Base-by-base conservation (phyloP, 257 asterid species). In the Ehretia macrophylla region DNA sequence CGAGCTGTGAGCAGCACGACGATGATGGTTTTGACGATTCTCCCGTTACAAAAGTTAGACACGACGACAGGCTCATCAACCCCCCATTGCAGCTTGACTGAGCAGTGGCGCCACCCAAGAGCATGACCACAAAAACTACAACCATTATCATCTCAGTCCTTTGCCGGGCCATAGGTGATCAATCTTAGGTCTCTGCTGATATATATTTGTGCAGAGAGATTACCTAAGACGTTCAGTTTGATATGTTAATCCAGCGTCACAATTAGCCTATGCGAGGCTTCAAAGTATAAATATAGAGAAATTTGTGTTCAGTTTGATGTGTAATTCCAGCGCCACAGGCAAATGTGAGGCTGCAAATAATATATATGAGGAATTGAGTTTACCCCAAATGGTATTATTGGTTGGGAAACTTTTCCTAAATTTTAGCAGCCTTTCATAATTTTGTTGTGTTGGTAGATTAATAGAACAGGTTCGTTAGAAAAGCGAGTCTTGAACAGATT, bases 1-100 rank as follows among this genome's bases (percentile, higher is more conserved):
- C 62, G 8, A 85, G 83, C 71, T 77, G 83, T 11, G 77, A 59
- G 73, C 95, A 86, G 60, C 91, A 86, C 5, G 79, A 53, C 9
- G 75, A 20, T 5, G 95, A 56, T 4, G 88, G 90, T 2, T 76
- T 58, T 1, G 88, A 68, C 8, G 81, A 16, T 52, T 77, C 83
- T 9, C 95, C 90, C 1, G 71, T 68, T 0, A 81, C 85, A 57
- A 75, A 85, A 69, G 67, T 65, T 11, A 83, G 77, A 55, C 90
- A 83, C 0, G 90, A 87, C n/a, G 85, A 58, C 59, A 85, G 53
- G 58, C 83, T 72, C 63, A 81, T 39, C 13, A 85, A 52, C 0
- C 77, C 73, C 17, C 14, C 66, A 1, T 69, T 61, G 64, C 95
- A 85, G 52, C 68, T 58, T 12, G 86, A 72, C 48, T 83, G 86